Evolutionary conservation across 2,329 filamentous ascomycete species (phyloP), one percentile per base, ranked within the genome.

Genomic region (Zymoseptoria pseudotritici): DNA sequence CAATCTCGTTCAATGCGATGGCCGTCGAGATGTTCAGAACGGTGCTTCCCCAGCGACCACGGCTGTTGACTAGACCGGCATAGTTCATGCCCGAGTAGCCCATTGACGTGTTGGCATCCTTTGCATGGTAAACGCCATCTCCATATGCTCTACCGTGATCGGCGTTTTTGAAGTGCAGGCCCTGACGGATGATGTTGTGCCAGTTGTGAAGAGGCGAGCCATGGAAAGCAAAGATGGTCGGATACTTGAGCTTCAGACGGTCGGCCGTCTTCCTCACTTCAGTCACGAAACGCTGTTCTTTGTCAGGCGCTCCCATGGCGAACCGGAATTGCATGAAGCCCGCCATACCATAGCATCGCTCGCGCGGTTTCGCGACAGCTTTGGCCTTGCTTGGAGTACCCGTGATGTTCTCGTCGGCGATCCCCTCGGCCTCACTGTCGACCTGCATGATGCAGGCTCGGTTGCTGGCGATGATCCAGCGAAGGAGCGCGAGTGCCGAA

Each of bases 391-490:
- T 29, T 19, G 52, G 22, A 31, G 21, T 36, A 42, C 17, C 17
- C 42, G 29, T 21, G 9, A 31, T 26, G 11, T 29, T 21, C 20
- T 20, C n/a, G 19, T 42, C 26, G 3, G 42, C 50, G 58, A 19
- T 52, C 21, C 58, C 31, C 31, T 55, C 36, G 10, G 49, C 19
- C 20, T 63, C 50, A 11, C 71, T 74, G 51, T 87, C 84, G 17
- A 94, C 86, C 66, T 93, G 86, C 53, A 93, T 80, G 61, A 97
- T 94, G 66, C 87, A 92, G 0, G 92, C 93, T 53, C 90, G 82
- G 68, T 96, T 96, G 0, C 91, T 96, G 0, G 91, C 89, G 60
- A 97, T 84, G 62, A 96, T 89, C 92, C 92, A 97, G 56, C 89
- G 83, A 20, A 97, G 76, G 0, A 96, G 74, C 20, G 85, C 83